Conservation (phyloP, 2,329 filamentous ascomycete species). For the Pseudocercospora fijiensis region DNA sequence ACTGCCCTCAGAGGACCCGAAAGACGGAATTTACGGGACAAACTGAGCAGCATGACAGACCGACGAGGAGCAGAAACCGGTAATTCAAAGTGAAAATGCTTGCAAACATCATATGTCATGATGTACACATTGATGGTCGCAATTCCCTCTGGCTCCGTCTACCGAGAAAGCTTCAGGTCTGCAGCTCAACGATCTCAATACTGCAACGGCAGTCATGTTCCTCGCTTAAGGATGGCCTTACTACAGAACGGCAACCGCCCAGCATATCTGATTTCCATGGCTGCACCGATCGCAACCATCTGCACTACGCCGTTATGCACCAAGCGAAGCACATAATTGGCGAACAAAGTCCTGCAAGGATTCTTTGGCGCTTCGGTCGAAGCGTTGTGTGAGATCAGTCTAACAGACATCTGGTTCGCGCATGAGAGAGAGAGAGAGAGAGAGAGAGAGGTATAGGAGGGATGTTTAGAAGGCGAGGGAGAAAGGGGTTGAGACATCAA, state of each 20-base stretch:
- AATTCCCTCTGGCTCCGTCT: constrained; percentile 50
- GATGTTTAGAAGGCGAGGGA: constrained; percentile 24
- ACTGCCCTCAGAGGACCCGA: constrained; percentile 45
- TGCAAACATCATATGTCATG: constrained; percentile 40
- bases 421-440: constrained; percentile 31
- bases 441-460: constrained; percentile 22
- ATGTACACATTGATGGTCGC: constrained; percentile 52
- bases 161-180: constrained; percentile 49
- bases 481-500: constrained; percentile 12
- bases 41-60: not conserved
- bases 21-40: constrained; percentile 40
- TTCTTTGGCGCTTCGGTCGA: constrained; percentile 53
- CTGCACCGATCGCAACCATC: constrained; percentile 43
- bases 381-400: constrained; percentile 43
- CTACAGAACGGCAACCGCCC: constrained; percentile 52
- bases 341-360: constrained; percentile 49
- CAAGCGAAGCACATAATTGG: constrained; percentile 49
- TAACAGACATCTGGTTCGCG: constrained; percentile 32
- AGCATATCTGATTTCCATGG: constrained; percentile 47
- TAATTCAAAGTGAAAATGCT: constrained; percentile 44
- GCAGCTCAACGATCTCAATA: constrained; percentile 46
- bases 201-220: constrained; percentile 55
- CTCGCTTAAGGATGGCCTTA: constrained; percentile 51
- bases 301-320: constrained; percentile 48
- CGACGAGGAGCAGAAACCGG: constrained; percentile 41